phyloP scores from a whole-genome alignment of 805 yeast species.

The Millerozyma acaciae region DNA sequence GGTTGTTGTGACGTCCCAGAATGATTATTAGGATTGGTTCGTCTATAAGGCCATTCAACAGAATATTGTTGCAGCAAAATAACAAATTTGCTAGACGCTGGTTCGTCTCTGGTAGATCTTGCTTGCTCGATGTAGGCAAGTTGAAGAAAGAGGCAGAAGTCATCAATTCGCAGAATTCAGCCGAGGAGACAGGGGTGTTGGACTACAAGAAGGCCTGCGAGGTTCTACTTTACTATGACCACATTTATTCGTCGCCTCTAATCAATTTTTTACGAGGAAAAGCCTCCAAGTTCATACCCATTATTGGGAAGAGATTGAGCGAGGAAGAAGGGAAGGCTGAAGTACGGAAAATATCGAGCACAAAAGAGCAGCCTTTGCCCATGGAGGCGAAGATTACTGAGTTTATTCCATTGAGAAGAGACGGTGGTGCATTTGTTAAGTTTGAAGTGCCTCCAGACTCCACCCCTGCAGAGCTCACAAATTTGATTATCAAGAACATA shows the following conservation, averaged over 20 bases:
- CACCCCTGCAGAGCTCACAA: conserved; percentile 50
- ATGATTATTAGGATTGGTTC: too few relatives aligned
- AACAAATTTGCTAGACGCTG: too few relatives aligned
- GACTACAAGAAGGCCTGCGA: conserved; percentile 29
- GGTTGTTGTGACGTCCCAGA: too few relatives aligned
- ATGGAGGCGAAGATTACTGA: conserved; percentile 43
- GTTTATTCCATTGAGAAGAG: conserved; percentile 69
- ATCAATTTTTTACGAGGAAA: conserved; percentile 22
- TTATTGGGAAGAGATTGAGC: conserved; percentile 10
- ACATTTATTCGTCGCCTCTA: conserved; percentile 28
- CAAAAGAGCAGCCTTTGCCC: conserved; percentile 26
- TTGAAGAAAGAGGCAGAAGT: conserved; percentile 30
- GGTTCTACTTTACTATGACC: conserved; percentile 35
- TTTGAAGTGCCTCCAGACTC: conserved; percentile 55
- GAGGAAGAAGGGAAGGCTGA: conserved; percentile 14
- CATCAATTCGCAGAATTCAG: conserved; percentile 27
- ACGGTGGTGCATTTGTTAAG: conserved; percentile 92
- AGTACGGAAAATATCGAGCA: conserved; percentile 7
- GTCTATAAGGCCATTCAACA: too few relatives aligned
- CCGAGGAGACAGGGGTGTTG: conserved; percentile 39
- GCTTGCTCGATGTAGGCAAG: conserved; percentile 24
- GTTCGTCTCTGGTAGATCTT: conserved; percentile 6
- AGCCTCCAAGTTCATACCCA: conserved; percentile 16
- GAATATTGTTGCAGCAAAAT: too few relatives aligned
- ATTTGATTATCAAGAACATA: conserved; percentile 47